Evolutionary conservation across 306 rosid species (phyloP), one percentile per base, ranked within the genome.

Genomic region (Cucurbita pepo): DNA sequence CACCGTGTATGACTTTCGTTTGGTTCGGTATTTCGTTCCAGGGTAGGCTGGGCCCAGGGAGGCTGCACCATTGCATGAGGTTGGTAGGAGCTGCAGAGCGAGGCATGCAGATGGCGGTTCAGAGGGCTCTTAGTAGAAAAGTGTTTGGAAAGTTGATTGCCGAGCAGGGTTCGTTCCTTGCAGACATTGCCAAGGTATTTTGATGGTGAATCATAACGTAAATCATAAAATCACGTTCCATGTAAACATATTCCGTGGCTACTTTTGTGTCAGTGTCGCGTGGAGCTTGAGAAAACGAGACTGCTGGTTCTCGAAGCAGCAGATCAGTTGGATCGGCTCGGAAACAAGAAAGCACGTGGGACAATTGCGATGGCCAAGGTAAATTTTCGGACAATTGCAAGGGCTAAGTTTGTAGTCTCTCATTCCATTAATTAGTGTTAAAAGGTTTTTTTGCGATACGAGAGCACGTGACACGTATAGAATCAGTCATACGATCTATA

Each of bases 21-120:
- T 43, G 61, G 72, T 75, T 53, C 56, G 59, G 36, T 41, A 41
- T 22, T 0, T 55, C 13, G 3, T 82, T 85, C 74, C 88, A 95
- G 99, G 99, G 95, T 79, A 84, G 99, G 86, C 79, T 94, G 19
- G 97, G 99, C 69, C 97, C 99, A 8, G 96, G 99, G 86, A 87
- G 99, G 88, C 77, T 95, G 85, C 99, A 89, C 84, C 99, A 95
- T 80, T 94, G 99, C 84, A 91, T 95, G 97, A 88, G 99, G 79
- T 78, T 88, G 81, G 84, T 95, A 75, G 99, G 99, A 71, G 95
- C 90, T 53, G 96, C 97, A 1, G 96, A 89, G 82, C 89, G 95
- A 69, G 97, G 96, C 78, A 91, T 95, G 92, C 81, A 84, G 59
- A 4, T 89, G 82, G 90, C 88, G 90, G 91, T 79, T 77, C 89